phyloP scores from a whole-genome alignment of 306 rosid genomes.

The Ormosia semicastrata region DNA sequence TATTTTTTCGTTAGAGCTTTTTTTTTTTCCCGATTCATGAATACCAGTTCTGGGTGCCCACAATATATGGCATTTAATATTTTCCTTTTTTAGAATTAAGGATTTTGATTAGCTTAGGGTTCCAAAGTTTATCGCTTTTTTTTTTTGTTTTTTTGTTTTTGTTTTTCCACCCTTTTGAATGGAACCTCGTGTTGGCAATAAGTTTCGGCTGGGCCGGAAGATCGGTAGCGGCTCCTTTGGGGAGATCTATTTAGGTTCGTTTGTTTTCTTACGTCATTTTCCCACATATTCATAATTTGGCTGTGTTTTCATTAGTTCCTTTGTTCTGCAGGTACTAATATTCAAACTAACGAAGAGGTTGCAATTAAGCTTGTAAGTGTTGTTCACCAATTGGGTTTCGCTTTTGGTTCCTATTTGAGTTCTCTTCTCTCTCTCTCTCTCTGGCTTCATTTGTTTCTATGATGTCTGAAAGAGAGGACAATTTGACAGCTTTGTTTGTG shows the following conservation, averaged over 20 bases:
- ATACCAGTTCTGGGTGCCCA: conserved; percentile 26
- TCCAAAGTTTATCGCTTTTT: conserved; percentile 13
- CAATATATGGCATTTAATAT: not conserved
- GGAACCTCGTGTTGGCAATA: conserved; percentile 97
- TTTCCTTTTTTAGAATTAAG: conserved; percentile 22
- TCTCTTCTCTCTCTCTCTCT: not conserved
- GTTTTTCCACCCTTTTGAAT: conserved; percentile 26
- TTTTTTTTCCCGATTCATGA: not conserved
- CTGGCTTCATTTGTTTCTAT: not conserved
- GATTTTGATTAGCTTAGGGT: conserved; percentile 41
- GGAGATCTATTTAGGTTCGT: conserved; percentile 89
- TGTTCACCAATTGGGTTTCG: conserved; percentile 9
- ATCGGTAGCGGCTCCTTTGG: conserved; percentile 98
- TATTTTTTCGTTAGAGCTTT: not conserved
- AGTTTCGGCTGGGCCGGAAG: conserved; percentile 87
- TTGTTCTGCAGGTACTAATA: conserved; percentile 73
- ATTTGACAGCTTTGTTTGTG: not conserved
- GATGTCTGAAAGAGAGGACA: not conserved
- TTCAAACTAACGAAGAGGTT: conserved; percentile 93
- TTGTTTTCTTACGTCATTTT: not conserved
- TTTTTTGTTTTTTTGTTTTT: not conserved
- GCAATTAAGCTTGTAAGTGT: conserved; percentile 94
- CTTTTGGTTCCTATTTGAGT: not conserved
- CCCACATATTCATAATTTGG: not conserved
- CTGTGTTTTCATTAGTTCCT: conserved; percentile 18